Percentiles rank a stretch among this genome's conserved stretches.
Evolutionary conservation across 2,329 filamentous ascomycete species (phyloP).

Genomic region (Xylaria sp.): DNA sequence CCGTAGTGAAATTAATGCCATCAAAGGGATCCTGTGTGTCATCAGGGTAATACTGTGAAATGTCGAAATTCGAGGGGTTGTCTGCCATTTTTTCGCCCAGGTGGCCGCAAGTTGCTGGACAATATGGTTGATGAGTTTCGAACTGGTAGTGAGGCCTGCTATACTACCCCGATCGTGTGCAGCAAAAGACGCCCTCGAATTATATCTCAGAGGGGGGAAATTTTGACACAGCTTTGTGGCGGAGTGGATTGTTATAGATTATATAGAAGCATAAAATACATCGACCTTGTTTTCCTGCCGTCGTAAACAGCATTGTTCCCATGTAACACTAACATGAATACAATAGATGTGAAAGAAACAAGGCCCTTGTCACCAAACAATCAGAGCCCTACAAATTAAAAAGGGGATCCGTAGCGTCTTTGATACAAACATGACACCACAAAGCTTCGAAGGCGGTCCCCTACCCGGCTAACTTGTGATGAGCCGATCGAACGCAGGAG

Average conservation of each 20-base stretch:
- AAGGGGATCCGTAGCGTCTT: too few relatives aligned
- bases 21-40: background rate
- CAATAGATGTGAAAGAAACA: background rate
- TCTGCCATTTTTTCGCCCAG: constrained; percentile 3
- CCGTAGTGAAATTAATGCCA: constrained; percentile 5
- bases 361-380: too few relatives aligned
- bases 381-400: background rate
- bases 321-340: background rate
- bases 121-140: background rate
- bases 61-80: background rate
- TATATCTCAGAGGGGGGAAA: background rate
- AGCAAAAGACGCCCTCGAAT: background rate
- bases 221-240: background rate
- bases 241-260: background rate
- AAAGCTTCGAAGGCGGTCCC: too few relatives aligned
- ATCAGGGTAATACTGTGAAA: background rate
- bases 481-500: too few relatives aligned
- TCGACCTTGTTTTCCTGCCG: background rate
- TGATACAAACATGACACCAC: too few relatives aligned
- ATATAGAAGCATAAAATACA: background rate
- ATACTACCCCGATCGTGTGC: constrained; percentile 1
- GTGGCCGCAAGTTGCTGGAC: background rate
- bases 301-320: background rate
- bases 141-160: constrained; percentile 12
- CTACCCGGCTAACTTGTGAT: too few relatives aligned